A percentile compares a stretch with the other conserved stretches of the same genome.
These are phyloP conservation scores for Austroboletus novae-zelandiae DNA, from an alignment of 1,284 basidiomycete species.

Conservation along the genomic window DNA sequence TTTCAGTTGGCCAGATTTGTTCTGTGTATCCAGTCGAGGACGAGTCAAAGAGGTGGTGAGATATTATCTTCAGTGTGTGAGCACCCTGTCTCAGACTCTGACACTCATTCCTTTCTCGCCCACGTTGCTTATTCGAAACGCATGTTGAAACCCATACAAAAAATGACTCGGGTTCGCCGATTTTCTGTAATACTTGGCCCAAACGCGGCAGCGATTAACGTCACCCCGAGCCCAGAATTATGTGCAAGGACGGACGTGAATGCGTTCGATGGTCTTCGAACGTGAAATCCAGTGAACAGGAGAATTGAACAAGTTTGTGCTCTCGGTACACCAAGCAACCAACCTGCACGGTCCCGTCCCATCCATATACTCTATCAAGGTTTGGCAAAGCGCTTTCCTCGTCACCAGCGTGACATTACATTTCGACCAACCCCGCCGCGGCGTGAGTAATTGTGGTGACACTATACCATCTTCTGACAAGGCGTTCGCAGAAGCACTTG, in stretches of 20 bases:
- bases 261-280: conserved; percentile 52
- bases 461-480: conserved; percentile 1
- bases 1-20: too few relatives aligned
- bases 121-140: conserved; percentile 1
- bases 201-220: conserved; percentile 47
- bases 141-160: conserved; percentile 53
- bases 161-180: conserved; percentile 71
- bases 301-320: conserved; percentile 17
- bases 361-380: neutral
- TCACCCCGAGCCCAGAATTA: conserved; percentile 38
- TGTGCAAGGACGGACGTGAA: conserved; percentile 74
- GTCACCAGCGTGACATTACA: conserved; percentile 75
- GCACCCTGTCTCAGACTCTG: conserved; percentile 26
- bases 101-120: neutral
- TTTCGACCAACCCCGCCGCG: conserved; percentile 76
- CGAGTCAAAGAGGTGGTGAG: too few relatives aligned
- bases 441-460: conserved; percentile 46
- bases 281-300: conserved; percentile 19
- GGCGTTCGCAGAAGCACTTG: conserved; percentile 64
- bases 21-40: too few relatives aligned
- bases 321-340: conserved; percentile 39
- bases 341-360: conserved; percentile 47
- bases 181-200: conserved; percentile 57
- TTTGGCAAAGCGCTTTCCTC: conserved; percentile 53
- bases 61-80: too few relatives aligned